phyloP scores from a whole-genome alignment of 2,329 filamentous ascomycete species.

The Tolypocladium sp. region DNA sequence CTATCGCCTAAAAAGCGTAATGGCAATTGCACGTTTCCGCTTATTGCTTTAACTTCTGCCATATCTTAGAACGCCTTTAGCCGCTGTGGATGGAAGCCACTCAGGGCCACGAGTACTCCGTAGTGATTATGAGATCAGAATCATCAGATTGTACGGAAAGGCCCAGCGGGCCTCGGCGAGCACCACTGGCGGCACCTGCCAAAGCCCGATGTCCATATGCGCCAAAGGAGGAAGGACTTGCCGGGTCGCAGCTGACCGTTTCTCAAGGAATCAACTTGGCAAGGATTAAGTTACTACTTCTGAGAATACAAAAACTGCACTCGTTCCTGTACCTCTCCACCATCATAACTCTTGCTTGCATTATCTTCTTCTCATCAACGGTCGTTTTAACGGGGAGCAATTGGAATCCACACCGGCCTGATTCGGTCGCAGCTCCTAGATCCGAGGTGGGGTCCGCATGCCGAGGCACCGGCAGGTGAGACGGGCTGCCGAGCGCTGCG shows the following conservation, averaged over 20 bases:
- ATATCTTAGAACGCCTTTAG: too few relatives aligned
- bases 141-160: background rate
- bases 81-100: too few relatives aligned
- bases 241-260: background rate
- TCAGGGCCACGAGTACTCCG: too few relatives aligned
- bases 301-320: background rate
- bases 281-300: background rate
- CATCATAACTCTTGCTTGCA: background rate
- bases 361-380: background rate
- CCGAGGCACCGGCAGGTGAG: background rate
- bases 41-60: too few relatives aligned
- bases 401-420: background rate
- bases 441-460: background rate
- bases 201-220: background rate
- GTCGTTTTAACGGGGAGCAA: background rate
- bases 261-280: background rate
- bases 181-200: background rate
- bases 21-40: too few relatives aligned
- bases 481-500: background rate
- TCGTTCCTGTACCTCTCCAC: background rate
- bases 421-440: background rate
- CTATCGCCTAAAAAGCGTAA: too few relatives aligned
- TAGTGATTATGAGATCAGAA: background rate
- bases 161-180: background rate
- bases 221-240: background rate